These are phyloP conservation scores for Dalechampia spathulata DNA, from an alignment of 441 rosid species.

Conservation along the genomic window DNA sequence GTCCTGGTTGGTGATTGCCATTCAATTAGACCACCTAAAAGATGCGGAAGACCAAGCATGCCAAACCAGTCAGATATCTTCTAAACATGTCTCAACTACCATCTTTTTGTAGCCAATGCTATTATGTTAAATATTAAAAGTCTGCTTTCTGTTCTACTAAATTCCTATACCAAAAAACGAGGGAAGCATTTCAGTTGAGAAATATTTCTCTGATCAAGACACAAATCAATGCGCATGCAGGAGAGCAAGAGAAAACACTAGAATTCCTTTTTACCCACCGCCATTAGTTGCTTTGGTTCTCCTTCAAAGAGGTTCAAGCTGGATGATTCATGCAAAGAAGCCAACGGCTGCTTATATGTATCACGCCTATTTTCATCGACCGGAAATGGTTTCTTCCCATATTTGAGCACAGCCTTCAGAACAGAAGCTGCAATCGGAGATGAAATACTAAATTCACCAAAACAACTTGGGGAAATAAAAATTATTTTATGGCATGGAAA, in stretches of 20 bases:
- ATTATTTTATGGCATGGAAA: too few species aligned
- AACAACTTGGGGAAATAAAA: too few species aligned
- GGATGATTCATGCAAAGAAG: conserved; percentile 34
- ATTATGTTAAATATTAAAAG: neutral
- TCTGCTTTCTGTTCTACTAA: neutral
- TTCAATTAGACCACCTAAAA: neutral
- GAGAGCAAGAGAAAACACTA: neutral
- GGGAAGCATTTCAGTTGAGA: neutral
- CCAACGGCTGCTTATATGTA: conserved; percentile 35
- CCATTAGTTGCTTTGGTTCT: conserved; percentile 55
- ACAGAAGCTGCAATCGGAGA: too few species aligned
- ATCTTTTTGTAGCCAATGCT: neutral
- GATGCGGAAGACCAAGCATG: neutral
- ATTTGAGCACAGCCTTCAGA: too few species aligned
- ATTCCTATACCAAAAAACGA: neutral
- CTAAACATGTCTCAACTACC: neutral
- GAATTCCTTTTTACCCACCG: conserved; percentile 31
- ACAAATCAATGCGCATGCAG: neutral
- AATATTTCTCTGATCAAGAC: neutral
- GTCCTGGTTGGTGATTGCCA: neutral
- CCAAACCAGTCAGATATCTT: neutral
- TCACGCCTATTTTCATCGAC: conserved; percentile 56
- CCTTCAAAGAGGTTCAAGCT: conserved; percentile 38
- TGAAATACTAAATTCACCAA: too few species aligned
- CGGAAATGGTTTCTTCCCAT: too few species aligned